Evolutionary conservation across 2,329 filamentous ascomycete genomes (phyloP).

Genomic region (Alternaria atra): DNA sequence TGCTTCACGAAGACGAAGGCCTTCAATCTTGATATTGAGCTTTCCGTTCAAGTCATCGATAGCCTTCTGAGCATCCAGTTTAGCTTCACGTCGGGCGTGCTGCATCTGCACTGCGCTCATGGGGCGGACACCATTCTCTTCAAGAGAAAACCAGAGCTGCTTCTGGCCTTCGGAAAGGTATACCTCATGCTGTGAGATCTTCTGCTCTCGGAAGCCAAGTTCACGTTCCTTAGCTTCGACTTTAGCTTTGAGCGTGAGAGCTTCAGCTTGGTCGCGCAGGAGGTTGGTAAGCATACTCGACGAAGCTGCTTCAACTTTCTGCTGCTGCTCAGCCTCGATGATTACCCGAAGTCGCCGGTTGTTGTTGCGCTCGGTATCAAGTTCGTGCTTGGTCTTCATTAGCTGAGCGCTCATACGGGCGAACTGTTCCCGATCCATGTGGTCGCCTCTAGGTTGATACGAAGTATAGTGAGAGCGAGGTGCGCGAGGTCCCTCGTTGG

Average conservation of each 20-base stretch:
- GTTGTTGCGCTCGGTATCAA: constrained; percentile 25
- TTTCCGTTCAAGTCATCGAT: constrained; percentile 12
- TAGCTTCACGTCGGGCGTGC: constrained; percentile 10
- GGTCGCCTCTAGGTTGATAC: constrained; percentile 2
- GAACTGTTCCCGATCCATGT: constrained; percentile 17
- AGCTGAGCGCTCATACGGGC: constrained; percentile 21
- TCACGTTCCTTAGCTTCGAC: constrained; percentile 19
- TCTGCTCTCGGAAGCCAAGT: constrained; percentile 20
- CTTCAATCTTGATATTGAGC: constrained; percentile 13
- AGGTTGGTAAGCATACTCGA: constrained; percentile 20
- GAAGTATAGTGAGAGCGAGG: constrained; percentile 6
- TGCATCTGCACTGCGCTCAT: constrained; percentile 22
- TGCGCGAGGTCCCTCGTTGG: neutral
- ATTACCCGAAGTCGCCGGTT: constrained; percentile 14
- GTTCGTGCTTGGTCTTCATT: constrained; percentile 22
- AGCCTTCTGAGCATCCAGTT: constrained; percentile 9
- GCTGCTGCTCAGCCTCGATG: constrained; percentile 17
- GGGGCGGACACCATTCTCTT: constrained; percentile 13
- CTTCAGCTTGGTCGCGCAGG: constrained; percentile 24
- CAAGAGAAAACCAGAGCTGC: constrained; percentile 21
- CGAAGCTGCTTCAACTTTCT: constrained; percentile 17
- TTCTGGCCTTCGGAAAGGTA: constrained; percentile 36
- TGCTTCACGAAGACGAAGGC: constrained; percentile 20
- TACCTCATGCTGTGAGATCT: constrained; percentile 26
- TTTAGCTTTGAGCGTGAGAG: constrained; percentile 16